A percentile compares a stretch with the other conserved stretches of the same genome.
These are phyloP conservation scores for Phytophthora podocarpi DNA, from an alignment of 352 stramenopile species.

Conservation along the genomic window DNA sequence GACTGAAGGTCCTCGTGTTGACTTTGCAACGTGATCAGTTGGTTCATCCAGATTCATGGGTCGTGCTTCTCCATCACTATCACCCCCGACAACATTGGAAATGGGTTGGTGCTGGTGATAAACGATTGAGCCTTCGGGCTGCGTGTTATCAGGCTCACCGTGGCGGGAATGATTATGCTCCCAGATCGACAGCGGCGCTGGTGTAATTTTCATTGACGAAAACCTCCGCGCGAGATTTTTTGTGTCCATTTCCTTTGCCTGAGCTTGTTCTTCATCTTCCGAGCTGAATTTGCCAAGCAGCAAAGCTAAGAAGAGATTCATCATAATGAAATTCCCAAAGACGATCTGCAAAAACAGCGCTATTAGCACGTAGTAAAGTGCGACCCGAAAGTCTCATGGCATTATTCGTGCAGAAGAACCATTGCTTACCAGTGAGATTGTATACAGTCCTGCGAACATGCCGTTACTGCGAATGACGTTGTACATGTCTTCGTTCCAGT, in stretches of 20 bases:
- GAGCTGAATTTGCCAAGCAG: conserved; percentile 90
- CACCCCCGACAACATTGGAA: background rate
- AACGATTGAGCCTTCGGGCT: background rate
- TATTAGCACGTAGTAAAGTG: no score
- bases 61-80: background rate
- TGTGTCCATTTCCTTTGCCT: conserved; percentile 44
- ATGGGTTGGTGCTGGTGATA: background rate
- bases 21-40: background rate
- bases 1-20: background rate
- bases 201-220: conserved; percentile 53
- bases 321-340: conserved; percentile 91
- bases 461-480: conserved; percentile 82
- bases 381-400: no score
- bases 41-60: background rate
- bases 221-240: conserved; percentile 50
- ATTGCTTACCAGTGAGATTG: conserved; percentile 72
- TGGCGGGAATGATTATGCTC: background rate
- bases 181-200: conserved; percentile 16
- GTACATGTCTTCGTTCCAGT: conserved; percentile 96
- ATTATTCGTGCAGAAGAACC: no score
- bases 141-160: background rate
- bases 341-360: conserved; percentile 54
- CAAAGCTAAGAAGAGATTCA: conserved; percentile 95
- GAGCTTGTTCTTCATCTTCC: conserved; percentile 55
- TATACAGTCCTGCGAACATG: conserved; percentile 73